Evolutionary conservation across 306 rosid species (phyloP).

Genomic region (Psophocarpus tetragonolobus): DNA sequence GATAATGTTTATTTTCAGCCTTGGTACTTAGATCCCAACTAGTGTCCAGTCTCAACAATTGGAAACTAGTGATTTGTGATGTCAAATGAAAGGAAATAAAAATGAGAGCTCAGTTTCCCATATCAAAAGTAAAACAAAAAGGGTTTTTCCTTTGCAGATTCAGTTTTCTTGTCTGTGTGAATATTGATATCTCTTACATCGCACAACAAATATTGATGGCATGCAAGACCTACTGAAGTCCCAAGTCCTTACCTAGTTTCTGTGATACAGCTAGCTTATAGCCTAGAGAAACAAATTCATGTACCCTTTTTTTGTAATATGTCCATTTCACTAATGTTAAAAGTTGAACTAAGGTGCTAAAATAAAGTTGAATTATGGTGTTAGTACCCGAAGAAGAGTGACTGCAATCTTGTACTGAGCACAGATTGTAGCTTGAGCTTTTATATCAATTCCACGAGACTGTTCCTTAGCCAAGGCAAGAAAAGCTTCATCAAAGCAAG

Average conservation of each 20-base stretch:
- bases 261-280: neutral
- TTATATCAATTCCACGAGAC: slow-evolving; percentile 96
- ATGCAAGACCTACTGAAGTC: neutral
- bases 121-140: neutral
- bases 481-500: slow-evolving; percentile 94
- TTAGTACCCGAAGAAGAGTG: slow-evolving; percentile 84
- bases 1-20: slow-evolving; percentile 2
- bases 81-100: neutral
- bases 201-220: slow-evolving; percentile 16
- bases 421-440: slow-evolving; percentile 96
- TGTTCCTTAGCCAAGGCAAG: slow-evolving; percentile 94
- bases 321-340: slow-evolving; percentile 7
- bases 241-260: slow-evolving; percentile 11
- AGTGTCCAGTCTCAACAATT: slow-evolving; percentile 6
- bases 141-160: neutral
- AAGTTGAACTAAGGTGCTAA: slow-evolving; percentile 8
- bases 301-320: neutral
- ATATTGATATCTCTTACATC: neutral
- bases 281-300: slow-evolving; percentile 30
- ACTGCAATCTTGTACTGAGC: slow-evolving; percentile 97
- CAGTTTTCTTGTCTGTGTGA: neutral
- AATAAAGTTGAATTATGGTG: slow-evolving; percentile 21
- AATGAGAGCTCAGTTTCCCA: neutral
- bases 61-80: neutral
- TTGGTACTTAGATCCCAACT: slow-evolving; percentile 2